Evolutionary conservation across 306 rosid species (phyloP).

Genomic region (Lagenaria siceraria): DNA sequence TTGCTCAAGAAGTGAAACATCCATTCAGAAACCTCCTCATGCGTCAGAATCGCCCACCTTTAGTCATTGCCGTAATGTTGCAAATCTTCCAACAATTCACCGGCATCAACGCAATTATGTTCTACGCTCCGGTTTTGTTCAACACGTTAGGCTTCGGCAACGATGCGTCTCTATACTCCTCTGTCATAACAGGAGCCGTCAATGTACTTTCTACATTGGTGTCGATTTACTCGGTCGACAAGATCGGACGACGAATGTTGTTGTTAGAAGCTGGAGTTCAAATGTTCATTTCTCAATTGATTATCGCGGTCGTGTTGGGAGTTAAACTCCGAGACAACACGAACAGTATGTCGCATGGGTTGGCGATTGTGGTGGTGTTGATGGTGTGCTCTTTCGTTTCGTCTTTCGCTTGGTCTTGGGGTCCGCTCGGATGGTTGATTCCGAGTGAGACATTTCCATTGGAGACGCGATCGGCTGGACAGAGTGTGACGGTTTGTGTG

Average conservation of each 20-base stretch:
- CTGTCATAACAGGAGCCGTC: slow-evolving; percentile 53
- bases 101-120: slow-evolving; percentile 60
- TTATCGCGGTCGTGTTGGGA: slow-evolving; percentile 34
- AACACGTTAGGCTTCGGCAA: slow-evolving; percentile 32
- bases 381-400: slow-evolving; percentile 49
- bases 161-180: slow-evolving; percentile 43
- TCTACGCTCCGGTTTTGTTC: slow-evolving; percentile 59
- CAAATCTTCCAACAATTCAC: slow-evolving; percentile 70
- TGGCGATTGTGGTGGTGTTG: slow-evolving; percentile 35
- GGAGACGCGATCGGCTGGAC: slow-evolving; percentile 50
- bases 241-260: slow-evolving; percentile 31
- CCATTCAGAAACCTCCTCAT: slow-evolving; percentile 25
- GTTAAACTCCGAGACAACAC: slow-evolving; percentile 26
- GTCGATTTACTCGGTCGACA: slow-evolving; percentile 37
- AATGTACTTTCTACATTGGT: slow-evolving; percentile 45
- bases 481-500: slow-evolving; percentile 37
- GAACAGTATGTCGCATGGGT: slow-evolving; percentile 11
- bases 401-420: slow-evolving; percentile 74
- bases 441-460: slow-evolving; percentile 56
- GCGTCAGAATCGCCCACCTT: slow-evolving; percentile 45
- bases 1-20: slow-evolving; percentile 27
- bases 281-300: slow-evolving; percentile 46
- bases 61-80: slow-evolving; percentile 25
- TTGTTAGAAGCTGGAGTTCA: slow-evolving; percentile 49
- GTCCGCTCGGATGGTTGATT: slow-evolving; percentile 63